A percentile compares a stretch with the other conserved stretches of the same genome.
phyloP scores from a whole-genome alignment of 805 yeast genomes.

The Myxozyma neotropica region DNA sequence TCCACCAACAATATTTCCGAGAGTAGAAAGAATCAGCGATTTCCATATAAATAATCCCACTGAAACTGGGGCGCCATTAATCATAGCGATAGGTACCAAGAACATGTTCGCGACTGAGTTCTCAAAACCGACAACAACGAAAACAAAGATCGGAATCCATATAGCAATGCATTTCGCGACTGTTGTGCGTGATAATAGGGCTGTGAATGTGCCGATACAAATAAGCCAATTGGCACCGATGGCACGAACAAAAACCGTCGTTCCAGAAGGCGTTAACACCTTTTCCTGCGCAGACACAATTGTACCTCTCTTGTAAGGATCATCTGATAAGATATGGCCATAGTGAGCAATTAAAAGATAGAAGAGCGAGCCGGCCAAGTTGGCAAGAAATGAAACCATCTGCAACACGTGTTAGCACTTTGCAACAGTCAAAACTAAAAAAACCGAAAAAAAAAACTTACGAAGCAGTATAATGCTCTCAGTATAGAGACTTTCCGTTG shows the following conservation, averaged over 20 bases:
- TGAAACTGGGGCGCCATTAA: conserved; percentile 64
- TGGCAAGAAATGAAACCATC: conserved; percentile 29
- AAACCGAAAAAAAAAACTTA: background rate
- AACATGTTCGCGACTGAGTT: conserved; percentile 86
- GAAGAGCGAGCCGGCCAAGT: conserved; percentile 31
- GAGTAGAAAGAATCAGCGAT: conserved; percentile 64
- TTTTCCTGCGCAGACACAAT: conserved; percentile 27
- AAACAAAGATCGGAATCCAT: conserved; percentile 70
- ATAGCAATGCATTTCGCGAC: conserved; percentile 72
- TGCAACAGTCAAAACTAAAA: background rate
- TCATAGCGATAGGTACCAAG: conserved; percentile 62
- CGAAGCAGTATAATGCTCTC: conserved; percentile 28
- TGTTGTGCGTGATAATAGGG: conserved; percentile 74
- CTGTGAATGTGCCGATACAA: conserved; percentile 72
- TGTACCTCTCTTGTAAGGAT: conserved; percentile 28
- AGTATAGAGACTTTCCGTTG: conserved; percentile 29
- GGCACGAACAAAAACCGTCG: conserved; percentile 31
- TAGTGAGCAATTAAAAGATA: conserved; percentile 31
- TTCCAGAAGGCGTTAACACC: conserved; percentile 19
- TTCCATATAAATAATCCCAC: conserved; percentile 75
- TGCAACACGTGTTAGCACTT: background rate
- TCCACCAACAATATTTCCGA: conserved; percentile 86
- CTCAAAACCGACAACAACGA: conserved; percentile 76
- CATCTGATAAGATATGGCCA: conserved; percentile 26
- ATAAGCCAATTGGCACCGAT: conserved; percentile 80